These are phyloP conservation scores for Kwoniella europaea DNA, from an alignment of 768 basidiomycete genomes.

Conservation along the genomic window DNA sequence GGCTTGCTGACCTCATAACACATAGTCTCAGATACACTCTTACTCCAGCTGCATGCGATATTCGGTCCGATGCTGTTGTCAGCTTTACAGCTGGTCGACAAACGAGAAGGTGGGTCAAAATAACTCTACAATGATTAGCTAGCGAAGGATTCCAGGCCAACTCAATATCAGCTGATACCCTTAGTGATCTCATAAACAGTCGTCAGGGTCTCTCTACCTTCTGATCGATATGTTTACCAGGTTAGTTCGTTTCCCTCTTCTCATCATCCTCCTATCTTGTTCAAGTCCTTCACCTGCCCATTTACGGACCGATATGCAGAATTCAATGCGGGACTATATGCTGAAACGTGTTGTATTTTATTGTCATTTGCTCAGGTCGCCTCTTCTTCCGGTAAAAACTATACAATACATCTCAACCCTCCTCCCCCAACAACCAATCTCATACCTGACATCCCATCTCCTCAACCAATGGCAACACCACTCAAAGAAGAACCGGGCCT, in stretches of 20 bases:
- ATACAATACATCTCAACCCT: constrained; percentile 39
- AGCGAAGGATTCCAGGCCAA: too few relatives aligned
- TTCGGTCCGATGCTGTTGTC: constrained; percentile 51
- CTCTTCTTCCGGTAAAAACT: constrained; percentile 42
- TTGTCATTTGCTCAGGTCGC: constrained; percentile 28
- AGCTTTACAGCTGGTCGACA: constrained; percentile 47
- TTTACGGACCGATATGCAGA: too few relatives aligned
- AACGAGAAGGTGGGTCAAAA: constrained; percentile 42
- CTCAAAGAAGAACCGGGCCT: background rate
- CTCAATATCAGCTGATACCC: background rate
- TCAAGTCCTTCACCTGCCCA: too few relatives aligned
- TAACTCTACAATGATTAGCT: background rate
- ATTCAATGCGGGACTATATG: too few relatives aligned
- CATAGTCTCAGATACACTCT: constrained; percentile 33
- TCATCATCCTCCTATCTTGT: background rate
- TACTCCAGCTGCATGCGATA: constrained; percentile 45
- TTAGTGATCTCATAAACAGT: constrained; percentile 26
- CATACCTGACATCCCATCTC: background rate
- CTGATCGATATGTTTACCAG: constrained; percentile 38
- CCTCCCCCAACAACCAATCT: background rate
- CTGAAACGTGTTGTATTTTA: too few relatives aligned
- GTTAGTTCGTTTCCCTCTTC: constrained; percentile 20
- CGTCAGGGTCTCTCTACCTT: constrained; percentile 30
- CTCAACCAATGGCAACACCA: background rate
- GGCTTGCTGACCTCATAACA: constrained; percentile 1